Conservation (phyloP, 2,329 filamentous ascomycete species). For the Cladosporium halotolerans region DNA sequence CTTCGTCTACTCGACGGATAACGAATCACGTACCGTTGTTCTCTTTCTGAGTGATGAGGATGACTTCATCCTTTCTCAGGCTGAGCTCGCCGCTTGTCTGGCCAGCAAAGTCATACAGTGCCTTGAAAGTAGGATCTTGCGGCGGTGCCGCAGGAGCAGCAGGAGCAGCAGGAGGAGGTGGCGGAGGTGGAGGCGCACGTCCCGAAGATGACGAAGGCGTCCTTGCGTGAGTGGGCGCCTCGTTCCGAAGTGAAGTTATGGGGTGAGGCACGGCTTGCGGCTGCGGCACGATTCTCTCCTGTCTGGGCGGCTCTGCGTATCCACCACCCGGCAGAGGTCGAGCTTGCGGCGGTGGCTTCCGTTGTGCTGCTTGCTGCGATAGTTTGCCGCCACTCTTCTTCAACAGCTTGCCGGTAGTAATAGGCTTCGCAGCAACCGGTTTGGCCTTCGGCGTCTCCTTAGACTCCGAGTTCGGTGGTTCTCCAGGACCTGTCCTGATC, state of each 20-base stretch:
- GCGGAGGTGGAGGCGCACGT: conserved; percentile 44
- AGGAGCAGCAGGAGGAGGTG: conserved; percentile 60
- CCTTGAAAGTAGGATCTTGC: conserved; percentile 75
- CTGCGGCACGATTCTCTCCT: conserved; percentile 25
- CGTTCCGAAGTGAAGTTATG: conserved; percentile 46
- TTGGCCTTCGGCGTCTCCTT: conserved; percentile 81
- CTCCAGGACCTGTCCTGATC: conserved; percentile 79
- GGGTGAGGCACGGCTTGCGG: conserved; percentile 38
- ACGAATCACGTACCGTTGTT: conserved; percentile 70
- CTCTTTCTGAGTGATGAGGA: conserved; percentile 91
- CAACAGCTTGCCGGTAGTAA: conserved; percentile 88
- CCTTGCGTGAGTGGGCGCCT: conserved; percentile 35
- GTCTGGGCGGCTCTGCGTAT: conserved; percentile 14
- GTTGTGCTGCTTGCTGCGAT: conserved; percentile 46
- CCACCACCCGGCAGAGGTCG: conserved; percentile 28
- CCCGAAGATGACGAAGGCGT: conserved; percentile 34
- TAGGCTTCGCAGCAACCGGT: conserved; percentile 78
- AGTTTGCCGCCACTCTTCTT: conserved; percentile 67
- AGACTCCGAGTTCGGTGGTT: conserved; percentile 75
- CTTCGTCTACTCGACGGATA: neutral
- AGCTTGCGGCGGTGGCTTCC: conserved; percentile 45
- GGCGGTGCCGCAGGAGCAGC: conserved; percentile 54
- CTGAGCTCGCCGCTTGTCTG: conserved; percentile 80
- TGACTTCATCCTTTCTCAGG: conserved; percentile 69
- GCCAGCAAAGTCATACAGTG: conserved; percentile 84